Conservation (phyloP, 305 asterid genomes). For the Euphrasia arctica region DNA sequence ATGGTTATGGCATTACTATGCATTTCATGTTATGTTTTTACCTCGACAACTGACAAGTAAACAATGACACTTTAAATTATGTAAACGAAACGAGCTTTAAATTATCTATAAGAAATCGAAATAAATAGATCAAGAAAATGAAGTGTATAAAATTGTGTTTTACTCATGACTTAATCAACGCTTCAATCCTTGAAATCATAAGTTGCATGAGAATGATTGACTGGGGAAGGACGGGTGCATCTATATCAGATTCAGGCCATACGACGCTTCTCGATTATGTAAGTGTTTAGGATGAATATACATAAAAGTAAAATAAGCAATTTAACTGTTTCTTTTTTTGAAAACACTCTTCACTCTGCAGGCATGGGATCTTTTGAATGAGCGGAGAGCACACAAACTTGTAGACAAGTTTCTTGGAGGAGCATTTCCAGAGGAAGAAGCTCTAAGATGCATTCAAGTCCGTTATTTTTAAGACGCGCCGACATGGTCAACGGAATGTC, state of each 20-base stretch:
- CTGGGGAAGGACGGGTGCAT: neutral
- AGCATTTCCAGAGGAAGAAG: slow-evolving; percentile 25
- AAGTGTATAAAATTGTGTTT: no score
- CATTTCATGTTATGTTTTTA: neutral
- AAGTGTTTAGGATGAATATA: neutral
- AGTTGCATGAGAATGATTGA: neutral
- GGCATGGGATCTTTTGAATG: slow-evolving; percentile 29
- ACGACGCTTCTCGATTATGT: neutral
- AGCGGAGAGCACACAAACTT: slow-evolving; percentile 23
- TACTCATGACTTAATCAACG: no score
- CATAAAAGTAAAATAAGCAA: neutral
- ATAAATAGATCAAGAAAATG: no score
- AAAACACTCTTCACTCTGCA: neutral
- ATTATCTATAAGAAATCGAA: no score
- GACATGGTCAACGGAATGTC: no score
- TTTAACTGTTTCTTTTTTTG: neutral
- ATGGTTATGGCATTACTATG: neutral
- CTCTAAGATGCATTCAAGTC: slow-evolving; percentile 36
- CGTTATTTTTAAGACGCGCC: slow-evolving; percentile 24
- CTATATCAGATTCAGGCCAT: neutral
- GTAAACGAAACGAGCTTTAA: no score
- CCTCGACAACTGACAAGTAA: no score
- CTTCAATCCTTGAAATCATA: neutral
- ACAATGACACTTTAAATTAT: no score
- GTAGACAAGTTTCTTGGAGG: slow-evolving; percentile 23